Percentiles rank a stretch among this genome's conserved stretches.
These are phyloP conservation scores for Melastoma candidum DNA, from an alignment of 441 rosid genomes.

Conservation along the genomic window DNA sequence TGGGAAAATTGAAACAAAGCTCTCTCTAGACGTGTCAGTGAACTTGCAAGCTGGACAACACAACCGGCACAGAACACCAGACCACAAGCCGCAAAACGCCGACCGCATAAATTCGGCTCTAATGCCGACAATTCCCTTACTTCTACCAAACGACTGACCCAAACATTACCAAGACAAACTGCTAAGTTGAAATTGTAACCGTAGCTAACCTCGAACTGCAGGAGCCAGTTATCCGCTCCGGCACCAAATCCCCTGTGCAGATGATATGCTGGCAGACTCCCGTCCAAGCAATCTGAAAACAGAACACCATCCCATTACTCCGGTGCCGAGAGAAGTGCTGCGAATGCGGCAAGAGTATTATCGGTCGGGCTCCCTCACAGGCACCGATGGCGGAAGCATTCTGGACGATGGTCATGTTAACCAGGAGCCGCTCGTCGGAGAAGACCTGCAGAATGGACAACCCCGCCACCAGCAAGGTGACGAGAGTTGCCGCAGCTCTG, in stretches of 20 bases:
- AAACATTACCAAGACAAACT: too few relatives aligned
- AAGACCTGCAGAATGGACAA: slow-evolving; percentile 14
- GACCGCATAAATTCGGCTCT: too few relatives aligned
- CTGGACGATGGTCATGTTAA: slow-evolving; percentile 56
- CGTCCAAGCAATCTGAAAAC: slow-evolving; percentile 73
- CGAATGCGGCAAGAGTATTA: not conserved
- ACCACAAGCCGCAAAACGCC: too few relatives aligned
- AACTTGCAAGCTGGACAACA: too few relatives aligned
- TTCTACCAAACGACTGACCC: too few relatives aligned
- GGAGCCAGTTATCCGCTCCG: slow-evolving; percentile 71
- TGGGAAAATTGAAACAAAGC: too few relatives aligned
- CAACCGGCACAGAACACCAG: too few relatives aligned
- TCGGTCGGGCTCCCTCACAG: slow-evolving; percentile 23
- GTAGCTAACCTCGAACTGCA: slow-evolving; percentile 67
- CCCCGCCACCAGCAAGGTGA: slow-evolving; percentile 17
- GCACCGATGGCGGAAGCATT: slow-evolving; percentile 49
- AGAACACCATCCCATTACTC: not conserved
- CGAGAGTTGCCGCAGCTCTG: slow-evolving; percentile 8
- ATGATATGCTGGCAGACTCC: slow-evolving; percentile 88
- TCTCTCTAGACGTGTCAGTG: too few relatives aligned
- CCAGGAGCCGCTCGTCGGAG: slow-evolving; percentile 24
- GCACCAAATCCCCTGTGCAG: slow-evolving; percentile 71
- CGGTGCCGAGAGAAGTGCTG: not conserved
- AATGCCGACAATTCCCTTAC: too few relatives aligned
- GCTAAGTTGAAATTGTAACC: too few relatives aligned